Evolutionary conservation across 2,329 filamentous ascomycete genomes (phyloP).

Genomic region (Neoscytalidium dimidiatum): DNA sequence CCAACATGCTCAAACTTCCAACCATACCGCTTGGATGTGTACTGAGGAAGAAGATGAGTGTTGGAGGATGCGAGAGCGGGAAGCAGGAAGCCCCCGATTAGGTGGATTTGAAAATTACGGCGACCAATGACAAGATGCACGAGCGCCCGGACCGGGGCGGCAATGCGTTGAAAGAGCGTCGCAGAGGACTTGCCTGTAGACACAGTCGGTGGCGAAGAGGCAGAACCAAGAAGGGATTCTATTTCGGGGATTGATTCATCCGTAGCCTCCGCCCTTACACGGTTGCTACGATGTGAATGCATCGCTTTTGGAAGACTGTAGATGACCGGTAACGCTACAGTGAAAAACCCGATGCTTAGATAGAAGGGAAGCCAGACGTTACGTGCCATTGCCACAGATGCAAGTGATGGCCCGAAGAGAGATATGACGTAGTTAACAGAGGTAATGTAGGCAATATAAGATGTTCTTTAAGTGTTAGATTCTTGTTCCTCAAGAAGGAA

Average conservation of each 20-base stretch:
- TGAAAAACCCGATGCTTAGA: conserved; percentile 32
- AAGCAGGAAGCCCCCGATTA: conserved; percentile 36
- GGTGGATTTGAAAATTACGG: conserved; percentile 33
- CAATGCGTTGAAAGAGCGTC: background rate
- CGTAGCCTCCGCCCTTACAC: no score
- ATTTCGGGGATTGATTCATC: background rate
- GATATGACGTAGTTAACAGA: conserved; percentile 34
- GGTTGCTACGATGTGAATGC: background rate
- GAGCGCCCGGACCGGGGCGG: background rate
- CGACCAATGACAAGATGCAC: conserved; percentile 2
- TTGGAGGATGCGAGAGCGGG: conserved; percentile 41
- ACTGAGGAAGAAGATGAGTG: conserved; percentile 40
- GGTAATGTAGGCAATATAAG: conserved; percentile 34
- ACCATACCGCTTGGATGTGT: conserved; percentile 42
- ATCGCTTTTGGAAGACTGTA: background rate
- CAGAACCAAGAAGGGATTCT: background rate
- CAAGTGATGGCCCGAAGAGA: conserved; percentile 36
- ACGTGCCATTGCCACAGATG: conserved; percentile 36
- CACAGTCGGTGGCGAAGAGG: background rate
- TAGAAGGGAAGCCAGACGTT: conserved; percentile 40
- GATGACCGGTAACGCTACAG: conserved; percentile 26
- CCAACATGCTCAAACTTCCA: conserved; percentile 40
- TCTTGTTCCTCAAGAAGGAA: background rate
- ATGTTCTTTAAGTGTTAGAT: conserved; percentile 26
- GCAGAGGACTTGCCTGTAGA: background rate